A percentile compares a stretch with the other conserved stretches of the same genome.
Evolutionary conservation across 179 eudicot genomes (phyloP).

Genomic region (Actinidia arguta): DNA sequence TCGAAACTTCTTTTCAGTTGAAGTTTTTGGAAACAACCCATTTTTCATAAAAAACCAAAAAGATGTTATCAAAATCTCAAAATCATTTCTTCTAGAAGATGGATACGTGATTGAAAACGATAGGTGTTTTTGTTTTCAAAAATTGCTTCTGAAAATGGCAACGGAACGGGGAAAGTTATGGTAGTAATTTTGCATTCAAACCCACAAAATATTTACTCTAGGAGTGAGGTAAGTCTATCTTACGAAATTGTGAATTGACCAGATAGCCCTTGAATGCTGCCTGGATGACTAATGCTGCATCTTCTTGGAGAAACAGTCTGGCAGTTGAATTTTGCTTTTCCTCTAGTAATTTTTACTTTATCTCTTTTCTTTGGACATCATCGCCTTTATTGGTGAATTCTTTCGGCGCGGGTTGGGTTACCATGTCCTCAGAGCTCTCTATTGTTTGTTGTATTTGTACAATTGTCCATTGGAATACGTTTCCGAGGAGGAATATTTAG

Average conservation of each 20-base stretch:
- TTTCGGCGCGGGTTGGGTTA: slow-evolving; percentile 47
- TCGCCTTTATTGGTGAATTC: slow-evolving; percentile 9
- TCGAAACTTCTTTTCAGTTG: too few relatives aligned
- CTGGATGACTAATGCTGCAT: slow-evolving; percentile 72
- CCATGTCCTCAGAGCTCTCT: slow-evolving; percentile 50
- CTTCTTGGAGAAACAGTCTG: slow-evolving; percentile 42
- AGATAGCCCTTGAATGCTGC: slow-evolving; percentile 65
- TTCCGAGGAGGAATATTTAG: too few relatives aligned
- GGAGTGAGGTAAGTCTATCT: too few relatives aligned
- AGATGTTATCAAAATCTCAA: too few relatives aligned
- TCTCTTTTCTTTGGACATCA: slow-evolving; percentile 13
- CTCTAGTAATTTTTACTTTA: neutral
- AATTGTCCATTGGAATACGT: neutral
- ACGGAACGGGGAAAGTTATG: too few relatives aligned
- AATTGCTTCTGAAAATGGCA: too few relatives aligned
- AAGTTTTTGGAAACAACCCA: too few relatives aligned
- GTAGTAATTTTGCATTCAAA: neutral
- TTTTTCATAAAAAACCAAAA: too few relatives aligned
- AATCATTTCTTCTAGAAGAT: too few relatives aligned
- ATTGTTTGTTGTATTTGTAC: neutral
- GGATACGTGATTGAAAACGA: too few relatives aligned
- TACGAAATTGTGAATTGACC: slow-evolving; percentile 37
- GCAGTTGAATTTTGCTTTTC: slow-evolving; percentile 37
- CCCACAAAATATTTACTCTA: neutral
- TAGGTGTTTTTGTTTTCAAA: too few relatives aligned